Base-by-base conservation (phyloP, 345 rosid genomes). In the Triadica sebifera region DNA sequence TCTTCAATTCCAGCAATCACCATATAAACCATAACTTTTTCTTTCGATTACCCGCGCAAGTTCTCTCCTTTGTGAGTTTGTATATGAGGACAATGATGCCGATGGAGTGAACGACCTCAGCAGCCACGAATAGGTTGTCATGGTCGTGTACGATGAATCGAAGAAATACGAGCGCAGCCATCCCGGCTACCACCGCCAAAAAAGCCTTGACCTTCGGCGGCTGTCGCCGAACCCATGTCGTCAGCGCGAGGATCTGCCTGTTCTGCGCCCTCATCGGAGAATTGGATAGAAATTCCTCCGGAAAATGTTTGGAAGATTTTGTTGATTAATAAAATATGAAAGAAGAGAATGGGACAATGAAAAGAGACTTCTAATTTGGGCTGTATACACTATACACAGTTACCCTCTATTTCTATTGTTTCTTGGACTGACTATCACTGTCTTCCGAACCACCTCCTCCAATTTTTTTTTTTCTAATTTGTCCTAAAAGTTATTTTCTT, bases 171-270 rank as follows among this genome's bases (percentile, higher is more conserved):
- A 96, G 83, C 34, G 99, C 89, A 3, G 91, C 86, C 94, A 96
- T 89, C 73, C 98, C 99, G 45, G 97, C 81, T 55, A 96, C 90
- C 60, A 96, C 98, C 5, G 97, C 96, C 74, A 96, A 79, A 78
- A 91, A 96, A 16, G 93, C 96, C 87, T 96, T 96, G 64, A 93
- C 98, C 80, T 96, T 96, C 10, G 99, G 96, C 17, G 98, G 99
- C 81, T 96, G 99, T 60, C 92, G 88, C 77, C 98, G 84, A 52
- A 93, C 88, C 98, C 99, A 93, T 81, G 90, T 84, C 75, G 89
- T 81, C 56, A 89, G 85, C 59, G 82, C 89, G 82, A 86, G 89
- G 87, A 96, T 90, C 89, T 94, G 87, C 75, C 79, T 85, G 79
- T 25, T 84, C 70, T 73, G 85, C 51, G 82, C 69, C 78, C 88